A percentile compares a stretch with the other conserved stretches of the same genome.
phyloP scores from a whole-genome alignment of 257 asterid species.

The Penstemon newberryi region DNA sequence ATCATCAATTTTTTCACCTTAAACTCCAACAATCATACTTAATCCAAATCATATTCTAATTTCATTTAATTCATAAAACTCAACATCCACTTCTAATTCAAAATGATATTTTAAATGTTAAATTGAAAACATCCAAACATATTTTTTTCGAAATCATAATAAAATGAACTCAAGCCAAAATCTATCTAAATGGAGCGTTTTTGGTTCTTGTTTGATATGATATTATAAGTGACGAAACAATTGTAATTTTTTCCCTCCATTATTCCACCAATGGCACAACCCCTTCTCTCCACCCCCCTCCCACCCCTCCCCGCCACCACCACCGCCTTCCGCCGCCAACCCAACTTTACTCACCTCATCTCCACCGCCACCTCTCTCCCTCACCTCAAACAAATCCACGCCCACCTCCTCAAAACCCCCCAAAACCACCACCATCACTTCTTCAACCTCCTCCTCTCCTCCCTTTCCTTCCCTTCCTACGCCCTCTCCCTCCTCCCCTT shows the following conservation, averaged over 20 bases:
- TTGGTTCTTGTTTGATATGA: too few species aligned
- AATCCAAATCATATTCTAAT: too few species aligned
- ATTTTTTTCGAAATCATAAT: too few species aligned
- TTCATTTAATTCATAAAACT: too few species aligned
- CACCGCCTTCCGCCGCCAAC: slow-evolving; percentile 34
- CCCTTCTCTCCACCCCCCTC: slow-evolving; percentile 33
- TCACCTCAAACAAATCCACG: slow-evolving; percentile 64
- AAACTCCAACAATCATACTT: too few species aligned
- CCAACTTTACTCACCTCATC: slow-evolving; percentile 37
- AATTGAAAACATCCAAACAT: too few species aligned
- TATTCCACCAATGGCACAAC: slow-evolving; percentile 33
- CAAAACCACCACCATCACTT: slow-evolving; percentile 43
- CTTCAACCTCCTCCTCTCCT: slow-evolving; percentile 51
- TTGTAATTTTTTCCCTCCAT: slow-evolving; percentile 20
- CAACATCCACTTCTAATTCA: too few species aligned
- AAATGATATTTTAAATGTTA: too few species aligned
- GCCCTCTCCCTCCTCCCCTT: slow-evolving; percentile 58
- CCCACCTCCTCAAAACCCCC: slow-evolving; percentile 48
- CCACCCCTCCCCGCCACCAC: slow-evolving; percentile 26
- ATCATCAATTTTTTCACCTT: too few species aligned
- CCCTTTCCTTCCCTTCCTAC: slow-evolving; percentile 60
- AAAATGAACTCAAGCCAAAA: too few species aligned
- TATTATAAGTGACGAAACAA: too few species aligned
- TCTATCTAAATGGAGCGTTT: too few species aligned
- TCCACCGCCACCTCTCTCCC: slow-evolving; percentile 51